Base-by-base conservation (phyloP, 208 protist species). In the Sergeia podlipaevii region DNA sequence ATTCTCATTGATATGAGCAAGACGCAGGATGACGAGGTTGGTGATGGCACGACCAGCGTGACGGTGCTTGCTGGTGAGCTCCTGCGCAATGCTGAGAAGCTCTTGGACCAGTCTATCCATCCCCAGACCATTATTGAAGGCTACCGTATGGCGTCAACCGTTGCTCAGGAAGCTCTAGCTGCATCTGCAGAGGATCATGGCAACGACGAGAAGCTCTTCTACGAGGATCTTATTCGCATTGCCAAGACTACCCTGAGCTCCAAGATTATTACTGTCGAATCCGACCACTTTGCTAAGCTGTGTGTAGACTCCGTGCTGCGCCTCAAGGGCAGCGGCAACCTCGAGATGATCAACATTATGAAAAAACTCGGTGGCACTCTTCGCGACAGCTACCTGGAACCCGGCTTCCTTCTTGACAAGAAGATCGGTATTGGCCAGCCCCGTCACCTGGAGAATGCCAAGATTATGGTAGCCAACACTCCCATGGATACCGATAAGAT, bases 401-500 rank as follows among this genome's bases (percentile, higher is more conserved):
- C 98, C 20, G 98, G 98, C 23, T 99, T 99, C 63, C 93, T 99
- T 36, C 85, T 99, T 7, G 95, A 99, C 57, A 99, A 99, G 79
- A 96, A 97, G 58, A 98, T 99, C 74, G 98, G 98, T 46, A 90
- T 99, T 32, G 98, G 98, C 57, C 97, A 99, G 73, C 97, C 97
- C 41, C 97, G 96, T 56, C 62, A 74, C 30, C 76, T 99, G 28
- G 86, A 98, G 65, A 98, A 99, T 50, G 94, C 97, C 13, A 98
- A 98, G 60, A 98, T 99, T 64, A 65, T 99, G 28, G 83, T 99
- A 30, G 98, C 98, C 13, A 99, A 99, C 78, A 99, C 99, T 10
- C 79, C 98, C 18, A 99, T 99, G 98, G 99, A 99, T 68, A 98
- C 98, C 26, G 99, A 99, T 73, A 99, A 99, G 74, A 98, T 99